Conservation (phyloP, 2,329 filamentous ascomycete species). For the Thermochaetoides dissita region DNA sequence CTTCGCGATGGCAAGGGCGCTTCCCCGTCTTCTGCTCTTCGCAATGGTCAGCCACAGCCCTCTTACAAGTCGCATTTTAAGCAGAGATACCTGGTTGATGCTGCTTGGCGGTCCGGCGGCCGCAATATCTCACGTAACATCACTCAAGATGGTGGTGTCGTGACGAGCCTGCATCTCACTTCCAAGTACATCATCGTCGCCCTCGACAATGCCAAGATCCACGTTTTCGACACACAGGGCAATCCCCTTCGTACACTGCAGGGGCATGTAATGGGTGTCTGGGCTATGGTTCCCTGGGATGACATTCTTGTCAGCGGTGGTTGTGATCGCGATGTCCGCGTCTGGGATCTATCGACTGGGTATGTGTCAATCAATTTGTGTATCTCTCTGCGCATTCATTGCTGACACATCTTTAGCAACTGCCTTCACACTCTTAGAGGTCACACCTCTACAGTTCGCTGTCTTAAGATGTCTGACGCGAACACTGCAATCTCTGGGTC, state of each 20-base stretch:
- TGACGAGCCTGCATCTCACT: conserved; percentile 88
- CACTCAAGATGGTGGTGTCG: conserved; percentile 89
- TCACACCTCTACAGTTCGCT: conserved; percentile 91
- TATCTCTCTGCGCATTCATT: background rate
- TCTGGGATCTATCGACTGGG: conserved; percentile 93
- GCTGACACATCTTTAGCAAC: conserved; percentile 34
- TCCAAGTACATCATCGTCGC: conserved; percentile 95
- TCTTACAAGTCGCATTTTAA: conserved; percentile 97
- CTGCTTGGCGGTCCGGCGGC: conserved; percentile 90
- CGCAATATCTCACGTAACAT: conserved; percentile 72
- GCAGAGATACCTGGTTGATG: conserved; percentile 91
- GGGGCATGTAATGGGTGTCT: conserved; percentile 97
- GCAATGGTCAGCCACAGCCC: conserved; percentile 43
- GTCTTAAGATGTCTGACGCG: conserved; percentile 90
- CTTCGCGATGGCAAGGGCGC: conserved; percentile 23
- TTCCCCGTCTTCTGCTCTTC: conserved; percentile 32
- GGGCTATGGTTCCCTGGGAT: conserved; percentile 98
- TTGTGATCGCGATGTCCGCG: conserved; percentile 88
- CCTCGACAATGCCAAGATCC: conserved; percentile 94
- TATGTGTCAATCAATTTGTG: conserved; percentile 29
- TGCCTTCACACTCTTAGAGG: conserved; percentile 76
- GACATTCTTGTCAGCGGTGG: conserved; percentile 91
- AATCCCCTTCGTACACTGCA: conserved; percentile 77
- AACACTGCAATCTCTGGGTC: conserved; percentile 94
- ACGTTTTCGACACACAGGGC: conserved; percentile 89